Evolutionary conservation across 1,284 basidiomycete genomes (phyloP), one percentile per base, ranked within the genome.

Genomic region (Thelephora terrestris): DNA sequence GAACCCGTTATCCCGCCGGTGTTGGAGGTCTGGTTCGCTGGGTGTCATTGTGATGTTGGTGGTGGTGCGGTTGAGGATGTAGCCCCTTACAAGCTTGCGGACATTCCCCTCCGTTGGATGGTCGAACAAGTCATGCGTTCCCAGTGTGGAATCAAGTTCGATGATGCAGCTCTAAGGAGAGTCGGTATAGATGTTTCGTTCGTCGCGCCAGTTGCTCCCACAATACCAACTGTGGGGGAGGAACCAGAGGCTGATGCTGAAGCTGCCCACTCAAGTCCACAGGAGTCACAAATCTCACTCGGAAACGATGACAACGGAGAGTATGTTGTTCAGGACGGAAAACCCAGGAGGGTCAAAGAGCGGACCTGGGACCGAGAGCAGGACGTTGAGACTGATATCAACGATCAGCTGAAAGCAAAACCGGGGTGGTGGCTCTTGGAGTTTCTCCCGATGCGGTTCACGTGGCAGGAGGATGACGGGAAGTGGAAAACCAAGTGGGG

Each of bases 61-160:
- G 85, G 85, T 20, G 81, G 84, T 17, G 62, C 67, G 2, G 76
- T 76, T 2, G 35, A 53, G 0, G 74, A 85, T 54, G 58, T 58
- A 4, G 67, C 65, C 2, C 21, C 54, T 9, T 59, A 71, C 47
- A 64, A 63, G 25, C 70, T 88, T 5, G 65, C 76, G 0, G 70
- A 83, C 51, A 79, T 85, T 54, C 61, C 78, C n/a, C 65, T 87
- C 23, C 76, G 75, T 23, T 87, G 84, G 84, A 87, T 87, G 85
- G 70, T 87, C 40, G 74, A 75, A 49, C 69, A 80, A 52, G 64
- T 73, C 50, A 64, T 70, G 5, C 54, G 53, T 3, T 62, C 72
- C 5, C 62, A 70, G 20, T 78, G 76, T 54, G 75, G 74, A 3
- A 69, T 85, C 32, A 52, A 64, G 24, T 83, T 82, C 53, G 73